A percentile compares a stretch with the other conserved stretches of the same genome.
Conservation (phyloP, 257 asterid species). For the Euphrasia confusa region DNA sequence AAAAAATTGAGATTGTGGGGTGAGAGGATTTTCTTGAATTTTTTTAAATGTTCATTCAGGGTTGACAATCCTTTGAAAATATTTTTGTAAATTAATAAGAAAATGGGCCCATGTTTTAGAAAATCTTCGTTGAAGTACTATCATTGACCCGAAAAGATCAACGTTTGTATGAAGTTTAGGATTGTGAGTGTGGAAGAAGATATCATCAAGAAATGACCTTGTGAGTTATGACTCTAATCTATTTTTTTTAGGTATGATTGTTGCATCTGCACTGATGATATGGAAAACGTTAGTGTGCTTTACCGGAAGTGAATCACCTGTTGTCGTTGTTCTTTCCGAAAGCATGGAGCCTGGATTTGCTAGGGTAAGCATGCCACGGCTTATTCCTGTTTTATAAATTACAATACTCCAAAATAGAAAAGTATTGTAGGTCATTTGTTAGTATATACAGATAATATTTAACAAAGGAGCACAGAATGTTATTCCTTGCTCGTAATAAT, state of each 20-base stretch:
- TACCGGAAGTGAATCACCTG: conserved; percentile 69
- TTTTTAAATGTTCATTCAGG: no score
- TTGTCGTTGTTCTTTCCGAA: conserved; percentile 67
- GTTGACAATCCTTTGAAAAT: no score
- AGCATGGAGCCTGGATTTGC: conserved; percentile 83
- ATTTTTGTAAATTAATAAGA: no score
- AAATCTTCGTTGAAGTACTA: no score
- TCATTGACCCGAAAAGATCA: no score
- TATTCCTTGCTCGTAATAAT: neutral
- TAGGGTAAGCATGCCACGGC: neutral
- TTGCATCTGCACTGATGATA: conserved; percentile 50
- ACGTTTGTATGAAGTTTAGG: no score
- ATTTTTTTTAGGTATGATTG: conserved; percentile 44
- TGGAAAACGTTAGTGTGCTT: conserved; percentile 54
- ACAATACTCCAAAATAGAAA: neutral
- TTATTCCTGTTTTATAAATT: neutral
- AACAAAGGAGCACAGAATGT: neutral
- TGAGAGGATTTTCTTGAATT: no score
- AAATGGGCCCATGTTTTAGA: no score
- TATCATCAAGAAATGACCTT: neutral
- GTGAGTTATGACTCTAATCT: neutral
- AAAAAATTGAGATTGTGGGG: no score
- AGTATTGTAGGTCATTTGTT: neutral
- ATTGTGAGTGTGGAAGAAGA: neutral
- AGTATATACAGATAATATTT: neutral